Percentiles rank a stretch among this genome's conserved stretches.
These are phyloP conservation scores for Choiromyces venosus DNA, from an alignment of 495 filamentous ascomycete species.

Conservation along the genomic window DNA sequence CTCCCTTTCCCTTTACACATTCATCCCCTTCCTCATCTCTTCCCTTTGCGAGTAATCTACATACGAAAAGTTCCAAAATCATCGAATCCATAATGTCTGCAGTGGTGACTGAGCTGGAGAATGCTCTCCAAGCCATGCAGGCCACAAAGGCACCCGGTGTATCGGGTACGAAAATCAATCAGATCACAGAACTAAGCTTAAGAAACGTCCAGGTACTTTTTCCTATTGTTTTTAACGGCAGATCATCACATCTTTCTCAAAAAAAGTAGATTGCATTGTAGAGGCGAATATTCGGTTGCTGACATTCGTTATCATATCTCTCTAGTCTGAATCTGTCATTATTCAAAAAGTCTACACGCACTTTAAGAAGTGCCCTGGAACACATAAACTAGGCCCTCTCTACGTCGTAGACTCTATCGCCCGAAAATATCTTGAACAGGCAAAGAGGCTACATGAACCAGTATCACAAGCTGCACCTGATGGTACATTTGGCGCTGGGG, in stretches of 20 bases:
- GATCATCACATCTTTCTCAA: conserved; percentile 11
- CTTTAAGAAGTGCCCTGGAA: conserved; percentile 89
- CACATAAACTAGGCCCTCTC: conserved; percentile 96
- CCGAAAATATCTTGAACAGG: conserved; percentile 95
- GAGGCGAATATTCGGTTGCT: conserved; percentile 36
- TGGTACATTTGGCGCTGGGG: conserved; percentile 89
- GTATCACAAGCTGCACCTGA: conserved; percentile 69
- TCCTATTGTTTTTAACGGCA: conserved; percentile 24
- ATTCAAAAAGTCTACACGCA: conserved; percentile 95
- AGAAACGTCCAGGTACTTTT: conserved; percentile 85
- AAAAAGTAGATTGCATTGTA: conserved; percentile 31
- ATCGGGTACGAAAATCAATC: conserved; percentile 78
- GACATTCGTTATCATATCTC: conserved; percentile 24
- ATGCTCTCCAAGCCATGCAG: conserved; percentile 83
- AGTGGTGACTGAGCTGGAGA: conserved; percentile 82
- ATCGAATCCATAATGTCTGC: conserved; percentile 49
- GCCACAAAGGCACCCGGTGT: conserved; percentile 87
- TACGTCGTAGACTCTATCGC: conserved; percentile 99
- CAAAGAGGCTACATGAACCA: conserved; percentile 74
- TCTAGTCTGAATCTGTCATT: conserved; percentile 86
- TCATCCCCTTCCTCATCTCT: conserved; percentile 1
- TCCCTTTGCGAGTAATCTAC: conserved; percentile 27
- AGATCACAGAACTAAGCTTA: conserved; percentile 78
- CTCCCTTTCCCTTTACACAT: background rate
- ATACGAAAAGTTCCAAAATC: conserved; percentile 27